These are phyloP conservation scores for Ogataea naganishii DNA, from an alignment of 805 yeast genomes.

Conservation along the genomic window DNA sequence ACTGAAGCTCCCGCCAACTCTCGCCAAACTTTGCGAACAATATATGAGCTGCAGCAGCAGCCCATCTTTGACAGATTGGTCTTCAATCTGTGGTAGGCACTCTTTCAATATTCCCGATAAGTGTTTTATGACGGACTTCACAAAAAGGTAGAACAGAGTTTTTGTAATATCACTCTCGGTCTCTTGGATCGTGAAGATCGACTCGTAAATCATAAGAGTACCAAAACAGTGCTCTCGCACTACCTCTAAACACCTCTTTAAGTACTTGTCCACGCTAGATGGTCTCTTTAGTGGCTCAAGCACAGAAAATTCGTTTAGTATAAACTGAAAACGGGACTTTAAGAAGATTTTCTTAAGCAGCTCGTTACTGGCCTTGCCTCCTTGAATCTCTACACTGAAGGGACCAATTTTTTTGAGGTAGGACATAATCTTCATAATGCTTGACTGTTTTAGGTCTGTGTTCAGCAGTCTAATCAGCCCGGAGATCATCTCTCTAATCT, in stretches of 20 bases:
- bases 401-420: conserved; percentile 64
- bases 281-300: conserved; percentile 47
- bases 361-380: conserved; percentile 12
- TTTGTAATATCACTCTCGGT: conserved; percentile 10
- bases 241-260: conserved; percentile 75
- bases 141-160: conserved; percentile 28
- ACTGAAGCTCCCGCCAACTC: conserved; percentile 67
- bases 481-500: conserved; percentile 52
- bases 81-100: conserved; percentile 26
- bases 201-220: conserved; percentile 55
- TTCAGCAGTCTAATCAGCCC: conserved; percentile 62
- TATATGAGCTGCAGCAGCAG: conserved; percentile 76
- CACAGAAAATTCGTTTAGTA: conserved; percentile 50
- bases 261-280: conserved; percentile 46
- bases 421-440: conserved; percentile 68
- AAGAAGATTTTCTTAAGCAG: conserved; percentile 50
- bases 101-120: conserved; percentile 22
- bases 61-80: conserved; percentile 44
- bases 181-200: conserved; percentile 45
- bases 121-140: conserved; percentile 23
- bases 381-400: conserved; percentile 16
- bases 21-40: conserved; percentile 77
- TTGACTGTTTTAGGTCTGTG: conserved; percentile 72
- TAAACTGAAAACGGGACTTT: conserved; percentile 60
- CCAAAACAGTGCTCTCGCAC: conserved; percentile 78